Percentiles rank a stretch among this genome's conserved stretches.
Evolutionary conservation across 768 basidiomycete species (phyloP).

Genomic region (Mycena belliarum): DNA sequence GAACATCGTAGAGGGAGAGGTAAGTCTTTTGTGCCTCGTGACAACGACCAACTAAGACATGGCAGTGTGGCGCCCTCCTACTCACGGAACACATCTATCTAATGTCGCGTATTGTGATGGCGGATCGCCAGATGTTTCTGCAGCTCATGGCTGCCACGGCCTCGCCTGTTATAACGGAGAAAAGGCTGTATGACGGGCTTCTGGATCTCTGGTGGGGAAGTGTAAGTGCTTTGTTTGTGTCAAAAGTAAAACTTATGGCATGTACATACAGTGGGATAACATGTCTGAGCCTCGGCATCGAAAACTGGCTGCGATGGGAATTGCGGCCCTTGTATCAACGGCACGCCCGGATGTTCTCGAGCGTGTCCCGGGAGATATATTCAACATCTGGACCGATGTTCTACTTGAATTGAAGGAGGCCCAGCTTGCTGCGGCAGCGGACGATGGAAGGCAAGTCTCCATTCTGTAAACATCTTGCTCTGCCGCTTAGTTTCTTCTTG

Average conservation of each 20-base stretch:
- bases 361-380: slow-evolving; percentile 72
- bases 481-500: not conserved
- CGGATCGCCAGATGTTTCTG: slow-evolving; percentile 66
- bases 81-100: slow-evolving; percentile 74
- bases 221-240: slow-evolving; percentile 39
- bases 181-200: slow-evolving; percentile 60
- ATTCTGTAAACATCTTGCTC: too few relatives aligned
- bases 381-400: slow-evolving; percentile 88
- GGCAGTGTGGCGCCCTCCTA: slow-evolving; percentile 42
- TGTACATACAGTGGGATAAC: slow-evolving; percentile 75
- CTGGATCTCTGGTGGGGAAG: slow-evolving; percentile 84
- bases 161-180: slow-evolving; percentile 47
- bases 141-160: slow-evolving; percentile 70
- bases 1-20: slow-evolving; percentile 67
- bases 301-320: slow-evolving; percentile 82
- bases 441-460: slow-evolving; percentile 35
- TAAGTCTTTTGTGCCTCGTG: slow-evolving; percentile 28
- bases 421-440: slow-evolving; percentile 34
- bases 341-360: slow-evolving; percentile 72
- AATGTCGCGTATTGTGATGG: slow-evolving; percentile 71
- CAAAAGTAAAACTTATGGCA: not conserved
- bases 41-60: not conserved
- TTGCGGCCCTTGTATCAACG: slow-evolving; percentile 75
- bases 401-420: slow-evolving; percentile 85
- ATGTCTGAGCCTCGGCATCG: slow-evolving; percentile 85